These are phyloP conservation scores for Candida takata DNA, from an alignment of 805 yeast species.

Conservation along the genomic window DNA sequence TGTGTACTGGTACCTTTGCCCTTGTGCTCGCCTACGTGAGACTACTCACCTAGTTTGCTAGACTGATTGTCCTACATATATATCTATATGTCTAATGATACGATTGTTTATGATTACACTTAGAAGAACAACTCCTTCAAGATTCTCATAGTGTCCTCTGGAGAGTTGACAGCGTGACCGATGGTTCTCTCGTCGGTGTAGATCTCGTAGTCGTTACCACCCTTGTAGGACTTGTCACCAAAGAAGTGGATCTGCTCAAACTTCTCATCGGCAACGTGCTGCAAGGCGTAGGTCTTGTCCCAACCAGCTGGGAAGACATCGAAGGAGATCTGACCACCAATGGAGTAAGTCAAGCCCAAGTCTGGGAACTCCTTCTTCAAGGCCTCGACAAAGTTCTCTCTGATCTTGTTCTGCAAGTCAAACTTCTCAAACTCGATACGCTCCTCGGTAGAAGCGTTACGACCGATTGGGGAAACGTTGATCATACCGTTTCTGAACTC, in stretches of 20 bases:
- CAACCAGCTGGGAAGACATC: slow-evolving; percentile 99
- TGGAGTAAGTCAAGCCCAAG: slow-evolving; percentile 85
- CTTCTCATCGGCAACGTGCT: slow-evolving; percentile 81
- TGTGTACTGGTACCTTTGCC: slow-evolving; percentile 96
- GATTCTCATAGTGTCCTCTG: slow-evolving; percentile 82
- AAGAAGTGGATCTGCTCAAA: slow-evolving; percentile 91
- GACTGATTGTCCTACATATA: neutral
- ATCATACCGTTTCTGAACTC: slow-evolving; percentile 99
- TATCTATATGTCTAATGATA: neutral
- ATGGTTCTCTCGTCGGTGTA: slow-evolving; percentile 86
- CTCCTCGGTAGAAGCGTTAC: slow-evolving; percentile 93
- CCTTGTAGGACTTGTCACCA: slow-evolving; percentile 95
- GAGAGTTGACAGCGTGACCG: slow-evolving; percentile 89
- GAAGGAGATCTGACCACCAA: slow-evolving; percentile 98
- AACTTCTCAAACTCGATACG: slow-evolving; percentile 86
- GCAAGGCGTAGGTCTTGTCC: slow-evolving; percentile 98
- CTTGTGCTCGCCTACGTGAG: slow-evolving; percentile 87
- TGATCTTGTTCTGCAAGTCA: slow-evolving; percentile 74
- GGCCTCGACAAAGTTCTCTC: slow-evolving; percentile 80
- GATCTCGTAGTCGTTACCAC: slow-evolving; percentile 99
- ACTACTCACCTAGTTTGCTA: slow-evolving; percentile 53
- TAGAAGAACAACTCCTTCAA: slow-evolving; percentile 68
- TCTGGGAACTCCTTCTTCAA: slow-evolving; percentile 79
- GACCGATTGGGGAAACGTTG: slow-evolving; percentile 96
- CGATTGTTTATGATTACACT: neutral